Base-by-base conservation (phyloP, 2,329 filamentous ascomycete genomes). In the Alternaria burnsii region DNA sequence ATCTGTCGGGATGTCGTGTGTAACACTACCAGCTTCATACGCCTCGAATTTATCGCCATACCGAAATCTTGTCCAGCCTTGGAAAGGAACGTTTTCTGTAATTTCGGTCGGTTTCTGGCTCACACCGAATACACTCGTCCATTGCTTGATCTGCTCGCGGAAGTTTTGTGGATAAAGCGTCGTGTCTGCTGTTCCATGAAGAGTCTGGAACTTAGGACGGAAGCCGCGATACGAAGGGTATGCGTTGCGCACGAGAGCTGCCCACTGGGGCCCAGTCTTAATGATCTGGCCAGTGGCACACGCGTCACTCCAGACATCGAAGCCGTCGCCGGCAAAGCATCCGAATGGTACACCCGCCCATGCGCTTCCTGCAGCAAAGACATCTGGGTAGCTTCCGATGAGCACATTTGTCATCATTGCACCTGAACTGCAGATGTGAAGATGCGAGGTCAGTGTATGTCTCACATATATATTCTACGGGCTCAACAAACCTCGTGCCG, bases 341-440 rank as follows among this genome's bases (percentile, higher is more conserved):
- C 75, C 76, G 41, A 78, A 78, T n/a, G 75, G 58, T 3, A 77
- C 75, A 18, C 74, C 74, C 1, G 75, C 74, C 66, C 68, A 76
- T 14, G 71, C 75, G 52, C 72, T 76, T 16, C 75, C 75, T 8
- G 72, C 75, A 3, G 75, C 72, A 41, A 77, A 77, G 1, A 77
- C 66, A 43, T 77, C 75, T 1, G 75, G 75, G 51, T 77, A 77
- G 38, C 68, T 71, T 1, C 75, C 74, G 3, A 76, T 46, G 3
- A 77, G 65, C 2, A 76, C 73, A 26, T 76, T 73, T 3, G 75
- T 76, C 74, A 77, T 76, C 74, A 77, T 77, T 0, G 75, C 75
- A 5, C 75, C 75, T 5, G 72, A 76, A 44, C 72, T n/a, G 36
- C 36, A 40, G n/a, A 20, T 7, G 36, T 40, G n/a, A 40, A 16